Conservation (phyloP, 352 stramenopile genomes). For the Phytophthora idaei region DNA sequence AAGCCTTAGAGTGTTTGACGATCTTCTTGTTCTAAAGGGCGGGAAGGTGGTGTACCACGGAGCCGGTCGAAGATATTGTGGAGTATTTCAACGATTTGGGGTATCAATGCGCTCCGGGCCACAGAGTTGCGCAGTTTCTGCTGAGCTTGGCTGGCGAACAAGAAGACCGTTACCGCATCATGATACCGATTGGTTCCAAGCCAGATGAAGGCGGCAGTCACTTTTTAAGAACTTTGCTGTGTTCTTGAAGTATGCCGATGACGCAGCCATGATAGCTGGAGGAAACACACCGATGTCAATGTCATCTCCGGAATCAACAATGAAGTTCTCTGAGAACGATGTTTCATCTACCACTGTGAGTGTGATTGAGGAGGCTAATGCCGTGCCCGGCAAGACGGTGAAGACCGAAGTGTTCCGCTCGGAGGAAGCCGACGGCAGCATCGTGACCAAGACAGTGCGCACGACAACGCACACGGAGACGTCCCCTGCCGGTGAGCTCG, state of each 20-base stretch:
- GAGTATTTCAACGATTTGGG: constrained; percentile 23
- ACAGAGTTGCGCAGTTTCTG: constrained; percentile 33
- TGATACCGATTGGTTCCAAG: constrained; percentile 9
- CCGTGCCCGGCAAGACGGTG: constrained; percentile 1
- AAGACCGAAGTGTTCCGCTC: constrained; percentile 19
- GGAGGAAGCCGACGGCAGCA: constrained; percentile 17
- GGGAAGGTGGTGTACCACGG: constrained; percentile 26
- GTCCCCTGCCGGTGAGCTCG: constrained; percentile 6
- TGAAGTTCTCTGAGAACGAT: too few species aligned
- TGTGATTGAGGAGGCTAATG: not conserved
- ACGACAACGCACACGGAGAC: constrained; percentile 14
- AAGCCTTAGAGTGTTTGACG: constrained; percentile 25
- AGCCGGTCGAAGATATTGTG: constrained; percentile 18
- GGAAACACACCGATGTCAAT: not conserved
- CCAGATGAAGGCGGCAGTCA: not conserved
- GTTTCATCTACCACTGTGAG: too few species aligned
- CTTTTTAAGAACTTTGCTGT: constrained; percentile 17
- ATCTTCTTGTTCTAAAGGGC: constrained; percentile 28
- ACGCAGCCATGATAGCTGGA: not conserved
- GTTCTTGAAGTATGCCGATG: constrained; percentile 22
- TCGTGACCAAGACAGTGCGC: constrained; percentile 23
- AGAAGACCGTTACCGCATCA: constrained; percentile 15
- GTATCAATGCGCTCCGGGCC: constrained; percentile 26
- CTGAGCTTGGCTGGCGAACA: constrained; percentile 27
- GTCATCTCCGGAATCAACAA: too few species aligned